Evolutionary conservation across 1,284 basidiomycete genomes (phyloP), one percentile per base, ranked within the genome.

Genomic region (Pyrrhoderma lamaoense): DNA sequence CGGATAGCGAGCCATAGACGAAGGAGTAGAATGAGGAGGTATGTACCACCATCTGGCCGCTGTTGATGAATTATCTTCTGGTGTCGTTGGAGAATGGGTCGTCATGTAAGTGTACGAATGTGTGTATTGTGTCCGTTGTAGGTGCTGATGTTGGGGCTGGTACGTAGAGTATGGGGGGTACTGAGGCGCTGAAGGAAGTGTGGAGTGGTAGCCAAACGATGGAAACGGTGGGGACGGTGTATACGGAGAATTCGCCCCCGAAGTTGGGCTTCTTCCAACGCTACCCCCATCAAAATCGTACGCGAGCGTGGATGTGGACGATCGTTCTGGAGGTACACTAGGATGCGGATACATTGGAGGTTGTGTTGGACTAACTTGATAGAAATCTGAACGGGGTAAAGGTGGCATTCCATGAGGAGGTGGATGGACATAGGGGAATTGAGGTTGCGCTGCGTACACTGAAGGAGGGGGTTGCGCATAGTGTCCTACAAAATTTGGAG

Each of bases 1-100:
- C 9, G 67, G 70, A 57, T 72, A 76, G 21, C 16, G 4, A 16
- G 38, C n/a, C 4, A 22, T n/a, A 46, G 68, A 37, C 23, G 53
- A 44, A 9, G 45, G 43, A 42, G 25, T 25, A n/a, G 42, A 13
- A 35, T 45, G 51, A 37, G 65, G 69, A 14, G 72, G 69, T 22
- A 77, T 59, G 56, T 78, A 81, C 71, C 74, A 83, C 79, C 77
- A 81, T 8, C 27, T 31, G 27, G 27, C 27, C 11, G 27, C 11
- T 11, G 27, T 5, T 5, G 27, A 31, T 31, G 27, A 11, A 31
- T 11, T 69, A 8, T 65, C 61, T 18, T 70, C 70, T 2, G 60
- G 56, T 8, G 64, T 56, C 19, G 62, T 47, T 54, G 54, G 47
- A 16, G 43, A 13, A 45, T 37, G 2, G 27, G 44, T 34, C 25